Conservation (phyloP, 306 rosid genomes). For the Abrus pulchellus region DNA sequence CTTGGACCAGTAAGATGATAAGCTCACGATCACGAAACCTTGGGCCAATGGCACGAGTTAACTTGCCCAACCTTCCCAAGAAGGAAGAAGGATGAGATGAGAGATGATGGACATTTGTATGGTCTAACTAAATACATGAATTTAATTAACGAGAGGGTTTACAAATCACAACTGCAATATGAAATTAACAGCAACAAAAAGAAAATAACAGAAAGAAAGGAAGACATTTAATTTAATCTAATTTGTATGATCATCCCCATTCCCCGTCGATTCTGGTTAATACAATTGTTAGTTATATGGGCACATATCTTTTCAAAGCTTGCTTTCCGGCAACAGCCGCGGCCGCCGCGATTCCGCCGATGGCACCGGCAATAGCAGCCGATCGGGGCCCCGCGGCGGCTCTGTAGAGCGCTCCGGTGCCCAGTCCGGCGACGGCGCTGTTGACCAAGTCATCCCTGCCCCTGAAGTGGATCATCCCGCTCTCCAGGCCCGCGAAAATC, state of each 20-base stretch:
- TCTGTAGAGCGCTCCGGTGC: conserved; percentile 71
- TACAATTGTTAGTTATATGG: conserved; percentile 47
- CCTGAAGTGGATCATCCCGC: conserved; percentile 54
- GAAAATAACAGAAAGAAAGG: not conserved
- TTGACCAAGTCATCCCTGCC: conserved; percentile 67
- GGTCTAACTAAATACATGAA: conserved; percentile 29
- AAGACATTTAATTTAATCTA: not conserved
- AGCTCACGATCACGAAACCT: no score
- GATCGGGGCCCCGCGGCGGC: conserved; percentile 74
- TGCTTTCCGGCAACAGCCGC: conserved; percentile 71
- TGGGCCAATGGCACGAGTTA: no score
- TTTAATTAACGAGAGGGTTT: conserved; percentile 22
- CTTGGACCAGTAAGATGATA: no score
- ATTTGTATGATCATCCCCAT: conserved; percentile 9
- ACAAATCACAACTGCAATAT: not conserved
- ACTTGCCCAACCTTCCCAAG: no score
- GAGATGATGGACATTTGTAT: not conserved
- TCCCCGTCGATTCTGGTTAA: not conserved
- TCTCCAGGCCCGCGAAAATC: conserved; percentile 69
- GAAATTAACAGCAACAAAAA: not conserved
- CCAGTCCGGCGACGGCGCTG: conserved; percentile 72
- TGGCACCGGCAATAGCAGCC: conserved; percentile 75
- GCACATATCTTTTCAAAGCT: conserved; percentile 67
- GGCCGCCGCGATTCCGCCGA: conserved; percentile 74
- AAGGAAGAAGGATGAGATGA: no score